Conservation (phyloP, 2,329 filamentous ascomycete genomes). For the Trichoderma sp. region DNA sequence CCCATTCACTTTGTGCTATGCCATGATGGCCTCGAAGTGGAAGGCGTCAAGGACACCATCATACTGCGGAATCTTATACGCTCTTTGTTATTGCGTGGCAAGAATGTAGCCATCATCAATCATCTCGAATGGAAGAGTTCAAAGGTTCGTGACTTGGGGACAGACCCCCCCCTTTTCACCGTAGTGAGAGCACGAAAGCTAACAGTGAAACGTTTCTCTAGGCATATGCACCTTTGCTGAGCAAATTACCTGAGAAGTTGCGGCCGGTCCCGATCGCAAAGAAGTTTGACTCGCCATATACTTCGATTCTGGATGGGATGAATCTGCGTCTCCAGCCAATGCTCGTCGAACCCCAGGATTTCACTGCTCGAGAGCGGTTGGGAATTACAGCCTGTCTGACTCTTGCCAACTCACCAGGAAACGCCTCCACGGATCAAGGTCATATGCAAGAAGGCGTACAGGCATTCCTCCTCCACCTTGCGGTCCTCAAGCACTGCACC, state of each 20-base stretch:
- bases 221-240: conserved; percentile 26
- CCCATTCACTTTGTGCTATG: conserved; percentile 69
- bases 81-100: conserved; percentile 54
- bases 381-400: conserved; percentile 16
- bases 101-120: conserved; percentile 26
- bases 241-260: neutral
- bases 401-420: neutral
- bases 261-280: neutral
- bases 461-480: conserved; percentile 27
- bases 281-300: conserved; percentile 13
- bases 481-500: conserved; percentile 23
- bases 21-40: conserved; percentile 60
- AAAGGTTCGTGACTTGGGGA: conserved; percentile 7
- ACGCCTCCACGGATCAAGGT: neutral
- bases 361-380: conserved; percentile 17
- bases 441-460: neutral
- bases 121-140: conserved; percentile 25
- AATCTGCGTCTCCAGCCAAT: neutral
- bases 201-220: neutral
- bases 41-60: conserved; percentile 22
- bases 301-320: neutral
- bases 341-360: neutral
- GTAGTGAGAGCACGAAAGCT: neutral
- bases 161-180: neutral
- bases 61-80: conserved; percentile 50